Evolutionary conservation across 768 basidiomycete species (phyloP), one percentile per base, ranked within the genome.

Genomic region (Clavaria fumosa): DNA sequence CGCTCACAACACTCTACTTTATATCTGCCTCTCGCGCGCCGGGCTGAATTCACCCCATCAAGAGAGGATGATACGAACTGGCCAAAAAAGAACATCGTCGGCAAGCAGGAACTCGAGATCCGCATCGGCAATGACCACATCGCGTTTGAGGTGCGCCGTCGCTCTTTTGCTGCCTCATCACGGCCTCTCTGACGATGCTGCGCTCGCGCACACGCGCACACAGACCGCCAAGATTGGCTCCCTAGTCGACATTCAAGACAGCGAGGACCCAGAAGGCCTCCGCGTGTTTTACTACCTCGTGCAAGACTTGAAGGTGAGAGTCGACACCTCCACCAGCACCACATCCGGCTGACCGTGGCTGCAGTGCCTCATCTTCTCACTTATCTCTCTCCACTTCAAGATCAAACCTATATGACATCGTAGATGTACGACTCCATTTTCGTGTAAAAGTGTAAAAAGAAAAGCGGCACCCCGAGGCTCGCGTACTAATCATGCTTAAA

Each of bases 81-180:
- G 95, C 95, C 95, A 3, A 95, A 96, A 63, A 96, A 95, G 66
- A 93, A 93, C 56, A 90, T 96, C 21, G 90, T 96, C 19, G 95
- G 95, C 33, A 90, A 93, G 61, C 95, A 99, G 56, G 93, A 97
- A 58, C 70, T 99, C 26, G 95, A 99, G 59, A 86, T 97, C 41
- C 75, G 89, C 36, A 55, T 95, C 34, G 91, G 90, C 23, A 89
- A 78, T 48, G 86, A 95, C 49, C 95, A 97, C 52, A 96, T 97
- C 40, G 78, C 89, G 2, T 97, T 97, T 45, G 91, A 99, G 70
- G 91, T 90, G 33, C 37, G 73, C 55, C 19, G 21, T 31, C 36
- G 14, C 4, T 14, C 1, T 19, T 19, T 35, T 26, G n/a, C 15
- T 20, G 14, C 24, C 19, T 32, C 7, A 22, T 12, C 18, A 20